Evolutionary conservation across 129 eudicot genomes (phyloP), one percentile per base, ranked within the genome.

Genomic region (Lactuca sativa): DNA sequence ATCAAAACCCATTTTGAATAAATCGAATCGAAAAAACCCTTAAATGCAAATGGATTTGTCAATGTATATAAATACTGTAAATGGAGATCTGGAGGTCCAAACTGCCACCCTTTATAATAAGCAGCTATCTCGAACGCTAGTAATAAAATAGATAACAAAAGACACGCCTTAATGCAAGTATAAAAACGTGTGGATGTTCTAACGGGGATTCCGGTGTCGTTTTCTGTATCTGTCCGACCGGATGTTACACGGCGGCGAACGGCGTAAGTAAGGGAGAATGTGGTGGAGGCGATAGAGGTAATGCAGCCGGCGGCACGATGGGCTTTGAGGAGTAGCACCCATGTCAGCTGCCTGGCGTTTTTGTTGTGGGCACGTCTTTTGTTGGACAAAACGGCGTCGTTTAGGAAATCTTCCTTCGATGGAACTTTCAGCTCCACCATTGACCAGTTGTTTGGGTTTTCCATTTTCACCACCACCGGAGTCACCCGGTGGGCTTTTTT

Each of bases 381-480:
- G 0, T 52, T 37, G 9, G 63, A 52, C 12, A 76, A 56, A n/a
- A 58, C 67, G 57, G 54, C 68, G 65, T 54, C 79, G 75, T 70
- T 62, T 18, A 66, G 66, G 77, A 44, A 76, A 34, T 25, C 32
- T 14, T 80, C 82, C 7, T 67, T 76, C 0, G 80, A 52, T 13
- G 88, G 83, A n/a, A 78, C 78, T 37, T 82, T 79, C 1, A 90
- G 73, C 59, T 90, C 90, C 38, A 80, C 83, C 83, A 90, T 86
- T 12, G 91, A 85, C 97, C 97, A 90, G 37, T 80, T 85, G 66
- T 86, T 82, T 4, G 86, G 88, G 76, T 86, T 74, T 67, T 90
- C 90, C 93, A 90, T 86, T 17, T 90, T 86, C n/a, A 90, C 86
- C 36, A 90, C 86, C 66, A 84, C 91, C 11, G 91, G 95, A 9